phyloP scores from a whole-genome alignment of 1,139 yeast genomes.

The Candida mesenterica region DNA sequence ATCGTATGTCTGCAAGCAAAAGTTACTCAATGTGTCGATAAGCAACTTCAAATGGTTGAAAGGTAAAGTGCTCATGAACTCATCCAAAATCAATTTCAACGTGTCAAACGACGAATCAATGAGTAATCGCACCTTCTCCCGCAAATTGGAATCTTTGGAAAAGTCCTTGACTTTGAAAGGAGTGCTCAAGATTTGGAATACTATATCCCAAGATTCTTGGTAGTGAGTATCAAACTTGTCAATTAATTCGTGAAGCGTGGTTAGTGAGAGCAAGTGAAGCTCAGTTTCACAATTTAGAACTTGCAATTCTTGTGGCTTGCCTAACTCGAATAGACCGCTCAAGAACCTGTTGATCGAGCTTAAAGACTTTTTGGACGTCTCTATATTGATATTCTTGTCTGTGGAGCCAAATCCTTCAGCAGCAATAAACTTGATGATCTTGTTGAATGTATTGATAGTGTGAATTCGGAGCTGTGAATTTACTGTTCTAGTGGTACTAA shows the following conservation, averaged over 20 bases:
- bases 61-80: constrained; percentile 73
- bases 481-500: constrained; percentile 36
- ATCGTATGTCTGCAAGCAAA: constrained; percentile 68
- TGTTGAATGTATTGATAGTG: constrained; percentile 49
- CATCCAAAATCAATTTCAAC: constrained; percentile 78
- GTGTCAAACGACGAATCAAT: constrained; percentile 73
- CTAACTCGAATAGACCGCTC: constrained; percentile 31
- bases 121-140: constrained; percentile 46
- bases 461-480: constrained; percentile 45
- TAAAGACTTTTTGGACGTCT: constrained; percentile 38
- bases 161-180: constrained; percentile 51
- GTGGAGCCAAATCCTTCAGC: constrained; percentile 40
- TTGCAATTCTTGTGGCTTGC: constrained; percentile 40
- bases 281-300: constrained; percentile 60
- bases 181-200: constrained; percentile 65
- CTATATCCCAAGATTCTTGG: constrained; percentile 65
- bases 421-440: constrained; percentile 47
- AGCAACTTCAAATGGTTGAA: constrained; percentile 56
- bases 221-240: constrained; percentile 65
- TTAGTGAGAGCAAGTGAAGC: constrained; percentile 59
- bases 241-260: constrained; percentile 64
- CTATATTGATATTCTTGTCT: constrained; percentile 16
- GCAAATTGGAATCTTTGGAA: constrained; percentile 27
- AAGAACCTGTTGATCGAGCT: constrained; percentile 36
- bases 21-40: constrained; percentile 69